Conservation (phyloP, 1,284 basidiomycete genomes). For the Cryptococcus wingfieldii region DNA sequence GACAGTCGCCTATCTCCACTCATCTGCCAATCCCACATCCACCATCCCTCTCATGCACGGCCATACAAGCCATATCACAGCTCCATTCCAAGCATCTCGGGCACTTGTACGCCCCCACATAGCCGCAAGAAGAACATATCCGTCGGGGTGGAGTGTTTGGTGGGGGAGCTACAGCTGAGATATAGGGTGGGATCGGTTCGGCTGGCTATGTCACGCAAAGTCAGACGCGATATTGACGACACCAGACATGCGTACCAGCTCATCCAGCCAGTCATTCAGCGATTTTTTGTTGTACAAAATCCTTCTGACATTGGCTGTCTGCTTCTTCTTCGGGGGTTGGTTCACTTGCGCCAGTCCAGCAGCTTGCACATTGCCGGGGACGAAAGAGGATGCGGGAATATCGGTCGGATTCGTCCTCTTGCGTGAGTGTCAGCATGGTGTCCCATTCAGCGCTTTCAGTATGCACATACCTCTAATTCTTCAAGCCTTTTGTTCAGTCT, state of each 20-base stretch:
- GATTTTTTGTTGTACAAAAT: constrained; percentile 42
- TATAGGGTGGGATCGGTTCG: constrained; percentile 33
- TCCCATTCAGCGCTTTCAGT: constrained; percentile 3
- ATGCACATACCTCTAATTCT: constrained; percentile 42
- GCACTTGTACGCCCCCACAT: constrained; percentile 37
- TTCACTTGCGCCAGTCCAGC: neutral
- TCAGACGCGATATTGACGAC: neutral
- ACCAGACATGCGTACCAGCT: constrained; percentile 29
- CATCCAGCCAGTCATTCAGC: constrained; percentile 46
- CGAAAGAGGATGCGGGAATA: constrained; percentile 40
- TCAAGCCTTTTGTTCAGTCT: constrained; percentile 37
- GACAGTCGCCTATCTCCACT: neutral
- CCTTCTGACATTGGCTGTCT: constrained; percentile 42
- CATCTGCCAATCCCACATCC: constrained; percentile 40
- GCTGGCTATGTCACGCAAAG: constrained; percentile 18
- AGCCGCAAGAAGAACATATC: constrained; percentile 43
- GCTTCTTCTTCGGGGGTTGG: constrained; percentile 37
- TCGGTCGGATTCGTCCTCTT: constrained; percentile 48
- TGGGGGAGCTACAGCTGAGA: constrained; percentile 28
- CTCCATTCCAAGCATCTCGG: constrained; percentile 40
- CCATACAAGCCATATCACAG: constrained; percentile 34
- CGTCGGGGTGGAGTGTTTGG: constrained; percentile 28
- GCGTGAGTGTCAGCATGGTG: neutral
- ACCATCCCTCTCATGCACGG: constrained; percentile 40
- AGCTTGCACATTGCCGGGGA: constrained; percentile 13